Base-by-base conservation (phyloP, 2,329 filamentous ascomycete species). In the Phaeomoniella chlamydospora region DNA sequence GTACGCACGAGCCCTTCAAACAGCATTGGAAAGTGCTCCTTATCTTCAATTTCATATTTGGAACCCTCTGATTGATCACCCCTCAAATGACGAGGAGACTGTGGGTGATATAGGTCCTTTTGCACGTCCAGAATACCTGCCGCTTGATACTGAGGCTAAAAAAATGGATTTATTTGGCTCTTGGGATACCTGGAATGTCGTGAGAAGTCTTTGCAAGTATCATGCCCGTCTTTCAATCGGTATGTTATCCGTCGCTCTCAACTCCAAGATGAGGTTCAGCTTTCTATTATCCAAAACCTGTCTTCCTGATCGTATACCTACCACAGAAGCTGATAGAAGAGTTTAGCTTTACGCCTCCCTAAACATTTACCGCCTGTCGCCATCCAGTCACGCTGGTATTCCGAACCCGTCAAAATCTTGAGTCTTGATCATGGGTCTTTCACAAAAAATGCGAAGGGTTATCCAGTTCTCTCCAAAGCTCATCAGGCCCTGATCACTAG, bases 141-240 rank as follows among this genome's bases (percentile, higher is more conserved):
- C 38, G 29, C 45, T 46, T 12, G 45, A 45, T 3, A 40, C 49
- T 6, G 41, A 56, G 2, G 48, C 49, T 4, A 61, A 64, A 18
- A 68, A 74, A 15, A 62, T 78, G 41, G 80, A 88, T 49, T 56
- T 81, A 1, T 90, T 84, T 56, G 77, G 77, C 36, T 70, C 78
- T 2, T 98, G 92, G 92, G 87, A 96, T 57, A 79, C 81, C 1
- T 98, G 90, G 90, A 80, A 98, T 54, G 68, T 79, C 15, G 80
- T 98, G 49, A 73, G 90, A 36, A 79, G 77, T 36, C 66, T 85
- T 39, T 94, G 86, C 70, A 80, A 78, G 60, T 96, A 98, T 59
- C 80, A 79, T 56, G 61, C 70, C 38, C 74, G 85, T 54, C 67
- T 98, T 26, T 80, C 76, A 49, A 74, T 94, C 57, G 83, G 88